These are phyloP conservation scores for Paracamarosporium sp. DNA, from an alignment of 2,329 filamentous ascomycete genomes.

Conservation along the genomic window DNA sequence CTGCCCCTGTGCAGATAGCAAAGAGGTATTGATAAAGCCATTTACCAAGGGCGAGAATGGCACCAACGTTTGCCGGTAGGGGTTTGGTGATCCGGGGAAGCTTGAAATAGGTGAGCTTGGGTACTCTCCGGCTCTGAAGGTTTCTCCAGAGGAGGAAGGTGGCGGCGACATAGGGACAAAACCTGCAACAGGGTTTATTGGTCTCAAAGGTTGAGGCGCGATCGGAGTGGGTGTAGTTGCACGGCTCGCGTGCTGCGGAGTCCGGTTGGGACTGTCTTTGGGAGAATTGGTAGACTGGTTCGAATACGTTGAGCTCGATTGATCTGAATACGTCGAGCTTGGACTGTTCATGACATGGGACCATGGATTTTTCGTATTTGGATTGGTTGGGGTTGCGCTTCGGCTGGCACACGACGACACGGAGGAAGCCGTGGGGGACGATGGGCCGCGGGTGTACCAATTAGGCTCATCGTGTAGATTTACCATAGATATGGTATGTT, in stretches of 20 bases:
- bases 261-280: constrained; percentile 42
- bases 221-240: constrained; percentile 46
- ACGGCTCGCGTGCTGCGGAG: constrained; percentile 47
- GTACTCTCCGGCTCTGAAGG: constrained; percentile 36
- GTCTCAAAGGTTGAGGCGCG: constrained; percentile 44
- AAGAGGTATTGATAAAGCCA: constrained; percentile 45
- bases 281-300: constrained; percentile 40
- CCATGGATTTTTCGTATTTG: constrained; percentile 48
- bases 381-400: constrained; percentile 44
- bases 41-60: constrained; percentile 40
- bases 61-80: constrained; percentile 38
- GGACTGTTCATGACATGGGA: constrained; percentile 44
- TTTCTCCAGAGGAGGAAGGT: constrained; percentile 35
- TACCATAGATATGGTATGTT: constrained; percentile 49
- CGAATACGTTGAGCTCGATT: constrained; percentile 37
- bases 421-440: constrained; percentile 48
- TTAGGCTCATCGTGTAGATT: constrained; percentile 47
- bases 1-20: constrained; percentile 44
- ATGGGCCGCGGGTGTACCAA: constrained; percentile 43
- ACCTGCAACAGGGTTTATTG: constrained; percentile 39
- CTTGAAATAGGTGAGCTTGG: constrained; percentile 33
- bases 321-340: constrained; percentile 33
- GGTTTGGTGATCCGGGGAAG: constrained; percentile 42
- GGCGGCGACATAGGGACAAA: constrained; percentile 44
- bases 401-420: constrained; percentile 47